A percentile compares a stretch with the other conserved stretches of the same genome.
These are phyloP conservation scores for Actinidia chinensis DNA, from an alignment of 179 eudicot genomes.

Conservation along the genomic window DNA sequence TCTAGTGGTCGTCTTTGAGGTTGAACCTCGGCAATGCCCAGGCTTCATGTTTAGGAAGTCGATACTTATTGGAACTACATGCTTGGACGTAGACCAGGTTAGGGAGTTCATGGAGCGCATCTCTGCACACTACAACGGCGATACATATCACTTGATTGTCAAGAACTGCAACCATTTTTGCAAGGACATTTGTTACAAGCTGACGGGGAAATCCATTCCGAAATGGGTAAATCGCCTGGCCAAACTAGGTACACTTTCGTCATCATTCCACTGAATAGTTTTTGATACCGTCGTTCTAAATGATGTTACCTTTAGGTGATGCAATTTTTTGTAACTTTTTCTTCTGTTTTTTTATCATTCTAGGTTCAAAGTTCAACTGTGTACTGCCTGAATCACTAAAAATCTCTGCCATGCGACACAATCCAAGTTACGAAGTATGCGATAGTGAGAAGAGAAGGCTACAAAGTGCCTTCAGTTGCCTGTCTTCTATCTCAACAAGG, in stretches of 20 bases:
- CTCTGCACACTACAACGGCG: constrained; percentile 80
- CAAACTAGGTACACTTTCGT: constrained; percentile 55
- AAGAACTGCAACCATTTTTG: constrained; percentile 97
- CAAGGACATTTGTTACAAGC: constrained; percentile 71
- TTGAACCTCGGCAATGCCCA: constrained; percentile 95
- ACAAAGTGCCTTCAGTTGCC: constrained; percentile 60
- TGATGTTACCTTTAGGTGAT: neutral
- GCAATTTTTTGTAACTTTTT: neutral
- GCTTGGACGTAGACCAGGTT: constrained; percentile 60
- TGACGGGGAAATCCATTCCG: constrained; percentile 82
- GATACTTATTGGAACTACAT: constrained; percentile 73
- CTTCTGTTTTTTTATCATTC: neutral
- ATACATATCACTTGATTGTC: constrained; percentile 83
- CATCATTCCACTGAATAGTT: neutral
- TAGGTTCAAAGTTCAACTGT: constrained; percentile 81
- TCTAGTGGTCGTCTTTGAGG: constrained; percentile 96
- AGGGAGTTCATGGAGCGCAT: constrained; percentile 86
- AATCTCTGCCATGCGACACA: constrained; percentile 51
- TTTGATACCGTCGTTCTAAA: neutral
- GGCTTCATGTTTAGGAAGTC: constrained; percentile 91
- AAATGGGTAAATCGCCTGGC: constrained; percentile 96
- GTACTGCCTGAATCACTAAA: constrained; percentile 72
- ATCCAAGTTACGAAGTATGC: constrained; percentile 43
- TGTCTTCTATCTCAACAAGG: constrained; percentile 73
- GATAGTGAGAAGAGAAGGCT: constrained; percentile 65